Conservation (phyloP, 768 basidiomycete species). For the Russula emetica region DNA sequence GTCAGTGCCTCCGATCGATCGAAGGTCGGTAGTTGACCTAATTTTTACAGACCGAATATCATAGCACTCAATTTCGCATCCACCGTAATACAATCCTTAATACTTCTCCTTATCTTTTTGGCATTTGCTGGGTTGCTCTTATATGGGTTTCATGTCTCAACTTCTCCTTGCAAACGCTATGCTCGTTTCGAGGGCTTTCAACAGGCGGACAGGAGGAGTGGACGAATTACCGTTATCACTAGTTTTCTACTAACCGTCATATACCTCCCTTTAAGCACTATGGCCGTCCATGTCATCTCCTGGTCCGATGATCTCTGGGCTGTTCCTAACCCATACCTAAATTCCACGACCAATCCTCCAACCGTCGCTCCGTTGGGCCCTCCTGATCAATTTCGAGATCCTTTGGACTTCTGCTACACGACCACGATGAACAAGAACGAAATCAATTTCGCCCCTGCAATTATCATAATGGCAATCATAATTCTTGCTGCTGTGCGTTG, state of each 20-base stretch:
- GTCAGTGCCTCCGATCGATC: slow-evolving; percentile 39
- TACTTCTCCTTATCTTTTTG: slow-evolving; percentile 59
- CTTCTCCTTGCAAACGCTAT: slow-evolving; percentile 46
- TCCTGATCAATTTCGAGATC: slow-evolving; percentile 50
- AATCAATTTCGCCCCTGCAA: slow-evolving; percentile 61
- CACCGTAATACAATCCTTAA: slow-evolving; percentile 52
- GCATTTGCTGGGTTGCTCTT: slow-evolving; percentile 49
- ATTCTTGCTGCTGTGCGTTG: slow-evolving; percentile 49
- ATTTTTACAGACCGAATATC: slow-evolving; percentile 55
- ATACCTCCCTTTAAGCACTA: slow-evolving; percentile 73
- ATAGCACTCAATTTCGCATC: slow-evolving; percentile 71
- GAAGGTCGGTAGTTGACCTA: slow-evolving; percentile 1
- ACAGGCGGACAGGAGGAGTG: slow-evolving; percentile 38
- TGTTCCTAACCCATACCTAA: slow-evolving; percentile 62
- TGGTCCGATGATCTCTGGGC: slow-evolving; percentile 78
- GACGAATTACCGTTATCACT: slow-evolving; percentile 54
- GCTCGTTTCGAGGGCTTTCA: slow-evolving; percentile 54
- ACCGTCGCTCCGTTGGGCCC: slow-evolving; percentile 51
- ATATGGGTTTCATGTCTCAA: slow-evolving; percentile 54
- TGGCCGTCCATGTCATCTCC: slow-evolving; percentile 69
- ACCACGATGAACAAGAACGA: slow-evolving; percentile 70
- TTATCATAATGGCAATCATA: slow-evolving; percentile 54
- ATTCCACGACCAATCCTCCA: slow-evolving; percentile 51
- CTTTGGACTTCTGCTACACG: slow-evolving; percentile 73
- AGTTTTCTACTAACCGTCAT: slow-evolving; percentile 64